These are phyloP conservation scores for Kwoniella botswanensis DNA, from an alignment of 768 basidiomycete species.

Conservation along the genomic window DNA sequence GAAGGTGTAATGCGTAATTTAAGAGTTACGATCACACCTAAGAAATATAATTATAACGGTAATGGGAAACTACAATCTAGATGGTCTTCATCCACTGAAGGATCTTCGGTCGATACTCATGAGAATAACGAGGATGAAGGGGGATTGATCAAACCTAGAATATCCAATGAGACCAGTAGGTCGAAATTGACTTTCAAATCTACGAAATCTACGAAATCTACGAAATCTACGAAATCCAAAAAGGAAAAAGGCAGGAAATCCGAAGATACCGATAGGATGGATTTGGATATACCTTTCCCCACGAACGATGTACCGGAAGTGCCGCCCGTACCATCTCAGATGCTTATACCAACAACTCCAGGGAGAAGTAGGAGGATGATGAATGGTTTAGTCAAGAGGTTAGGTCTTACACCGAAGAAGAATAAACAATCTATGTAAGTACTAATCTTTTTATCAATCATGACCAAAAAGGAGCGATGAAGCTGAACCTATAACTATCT, in stretches of 20 bases:
- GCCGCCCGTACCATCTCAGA: constrained; percentile 10
- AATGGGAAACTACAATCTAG: constrained; percentile 24
- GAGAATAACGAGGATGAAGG: constrained; percentile 19
- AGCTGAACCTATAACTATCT: neutral
- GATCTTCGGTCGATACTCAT: constrained; percentile 1
- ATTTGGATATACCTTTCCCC: constrained; percentile 11
- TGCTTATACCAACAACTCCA: constrained; percentile 30
- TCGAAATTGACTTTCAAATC: constrained; percentile 27
- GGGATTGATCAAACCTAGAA: constrained; percentile 30
- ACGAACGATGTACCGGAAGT: constrained; percentile 15
- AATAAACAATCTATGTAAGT: constrained; percentile 26
- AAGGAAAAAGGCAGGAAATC: constrained; percentile 9
- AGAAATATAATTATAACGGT: constrained; percentile 2
- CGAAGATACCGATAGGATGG: constrained; percentile 27
- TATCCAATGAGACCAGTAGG: constrained; percentile 31
- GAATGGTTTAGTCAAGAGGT: constrained; percentile 38
- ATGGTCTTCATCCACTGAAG: constrained; percentile 48
- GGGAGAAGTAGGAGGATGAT: constrained; percentile 40
- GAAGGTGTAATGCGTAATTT: constrained; percentile 44
- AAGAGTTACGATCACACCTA: constrained; percentile 31
- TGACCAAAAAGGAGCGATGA: neutral
- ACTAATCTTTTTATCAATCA: neutral
- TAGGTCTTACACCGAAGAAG: constrained; percentile 50
- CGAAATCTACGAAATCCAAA: constrained; percentile 22
- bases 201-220: constrained; percentile 22